Evolutionary conservation across 1,284 basidiomycete genomes (phyloP).

Genomic region (Macrocystidia cucumis): DNA sequence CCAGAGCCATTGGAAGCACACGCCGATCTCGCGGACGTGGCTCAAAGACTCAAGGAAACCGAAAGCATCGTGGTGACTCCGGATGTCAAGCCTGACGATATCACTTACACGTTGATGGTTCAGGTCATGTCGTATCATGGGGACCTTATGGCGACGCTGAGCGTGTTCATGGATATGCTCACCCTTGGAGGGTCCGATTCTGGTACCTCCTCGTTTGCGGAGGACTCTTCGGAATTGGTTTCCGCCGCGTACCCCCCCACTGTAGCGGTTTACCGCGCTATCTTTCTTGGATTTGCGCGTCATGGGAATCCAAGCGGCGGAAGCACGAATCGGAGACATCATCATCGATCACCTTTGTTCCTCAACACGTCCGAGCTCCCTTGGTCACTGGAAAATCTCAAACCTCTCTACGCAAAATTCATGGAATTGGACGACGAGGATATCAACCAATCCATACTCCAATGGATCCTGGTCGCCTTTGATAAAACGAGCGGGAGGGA

Average conservation of each 20-base stretch:
- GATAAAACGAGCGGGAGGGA: constrained; percentile 48
- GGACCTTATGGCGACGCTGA: constrained; percentile 48
- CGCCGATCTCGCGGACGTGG: constrained; percentile 23
- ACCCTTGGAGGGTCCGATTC: constrained; percentile 32
- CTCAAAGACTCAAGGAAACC: constrained; percentile 25
- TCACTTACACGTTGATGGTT: constrained; percentile 66
- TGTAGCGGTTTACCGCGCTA: constrained; percentile 51
- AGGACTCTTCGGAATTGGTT: constrained; percentile 17
- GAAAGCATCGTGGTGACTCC: constrained; percentile 38
- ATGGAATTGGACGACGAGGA: constrained; percentile 32
- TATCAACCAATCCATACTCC: constrained; percentile 40
- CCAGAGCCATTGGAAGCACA: constrained; percentile 21
- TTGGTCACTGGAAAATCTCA: constrained; percentile 54
- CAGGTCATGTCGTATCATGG: constrained; percentile 67
- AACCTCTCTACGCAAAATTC: constrained; percentile 50
- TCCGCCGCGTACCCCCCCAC: constrained; percentile 33
- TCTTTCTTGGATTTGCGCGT: constrained; percentile 73
- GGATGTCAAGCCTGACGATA: constrained; percentile 44
- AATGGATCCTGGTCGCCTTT: constrained; percentile 61
- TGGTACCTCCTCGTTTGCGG: constrained; percentile 18
- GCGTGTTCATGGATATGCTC: constrained; percentile 68
- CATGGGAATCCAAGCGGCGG: constrained; percentile 31
- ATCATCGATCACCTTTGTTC: constrained; percentile 2
- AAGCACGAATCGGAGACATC: constrained; percentile 2
- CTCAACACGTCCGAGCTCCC: constrained; percentile 11